Evolutionary conservation across 257 asterid genomes (phyloP).

Genomic region (Ilex aquifolium): DNA sequence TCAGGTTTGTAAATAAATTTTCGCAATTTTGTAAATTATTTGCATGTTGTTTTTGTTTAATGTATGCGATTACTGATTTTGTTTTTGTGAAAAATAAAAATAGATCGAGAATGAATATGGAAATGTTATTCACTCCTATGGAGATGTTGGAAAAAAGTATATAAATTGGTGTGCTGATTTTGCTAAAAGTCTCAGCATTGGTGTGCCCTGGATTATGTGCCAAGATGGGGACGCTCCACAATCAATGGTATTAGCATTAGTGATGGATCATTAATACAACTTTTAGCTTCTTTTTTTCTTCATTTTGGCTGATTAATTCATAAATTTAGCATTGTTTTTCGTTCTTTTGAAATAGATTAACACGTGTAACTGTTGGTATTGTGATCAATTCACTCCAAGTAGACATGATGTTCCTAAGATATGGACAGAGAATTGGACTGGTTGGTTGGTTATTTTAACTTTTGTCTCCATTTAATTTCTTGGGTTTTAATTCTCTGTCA

Average conservation of each 20-base stretch:
- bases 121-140: conserved; percentile 20
- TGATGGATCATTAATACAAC: neutral
- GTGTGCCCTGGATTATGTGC: conserved; percentile 56
- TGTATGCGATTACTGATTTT: neutral
- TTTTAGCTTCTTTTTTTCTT: too few species aligned
- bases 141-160: conserved; percentile 20
- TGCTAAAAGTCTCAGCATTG: conserved; percentile 27
- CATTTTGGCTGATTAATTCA: neutral
- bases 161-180: conserved; percentile 28
- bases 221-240: conserved; percentile 32
- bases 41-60: too few species aligned
- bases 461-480: too few species aligned
- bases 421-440: neutral
- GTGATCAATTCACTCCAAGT: neutral
- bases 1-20: conserved; percentile 27
- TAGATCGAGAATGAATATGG: conserved; percentile 50
- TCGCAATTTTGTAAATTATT: neutral
- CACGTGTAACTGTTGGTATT: conserved; percentile 16
- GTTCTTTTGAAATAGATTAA: conserved; percentile 23
- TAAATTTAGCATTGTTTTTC: neutral
- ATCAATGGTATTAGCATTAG: conserved; percentile 18
- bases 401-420: too few species aligned
- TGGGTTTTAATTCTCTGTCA: too few species aligned
- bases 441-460: too few species aligned
- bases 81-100: neutral